These are phyloP conservation scores for Hsuehochloa calcarea DNA, from an alignment of 176 grass and related monocot genomes.

Conservation along the genomic window DNA sequence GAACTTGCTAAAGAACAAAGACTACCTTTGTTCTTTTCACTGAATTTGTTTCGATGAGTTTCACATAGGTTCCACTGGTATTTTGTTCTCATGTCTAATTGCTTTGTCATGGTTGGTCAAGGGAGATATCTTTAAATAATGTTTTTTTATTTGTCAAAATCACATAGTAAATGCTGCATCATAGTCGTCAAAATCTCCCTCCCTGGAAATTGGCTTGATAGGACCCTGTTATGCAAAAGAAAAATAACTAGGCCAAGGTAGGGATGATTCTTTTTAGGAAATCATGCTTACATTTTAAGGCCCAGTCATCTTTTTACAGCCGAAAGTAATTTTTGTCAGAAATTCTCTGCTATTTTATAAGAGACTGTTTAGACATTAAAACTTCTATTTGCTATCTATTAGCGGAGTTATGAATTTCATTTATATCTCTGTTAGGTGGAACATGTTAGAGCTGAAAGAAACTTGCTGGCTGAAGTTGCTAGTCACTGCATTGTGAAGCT, in stretches of 20 bases:
- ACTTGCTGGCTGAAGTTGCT: constrained; percentile 93
- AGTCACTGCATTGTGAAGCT: constrained; percentile 96
- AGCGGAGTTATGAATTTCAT: constrained; percentile 16
- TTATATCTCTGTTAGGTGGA: constrained; percentile 65
- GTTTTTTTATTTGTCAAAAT: neutral
- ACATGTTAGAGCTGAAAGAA: constrained; percentile 99
- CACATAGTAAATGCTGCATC: neutral
- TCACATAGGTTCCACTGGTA: neutral
- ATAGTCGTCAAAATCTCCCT: constrained; percentile 4
- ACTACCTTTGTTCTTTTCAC: constrained; percentile 19
- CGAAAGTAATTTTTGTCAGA: neutral
- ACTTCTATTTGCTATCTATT: neutral
- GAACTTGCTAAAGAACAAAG: constrained; percentile 14
- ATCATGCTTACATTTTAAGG: neutral
- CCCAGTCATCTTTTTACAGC: neutral
- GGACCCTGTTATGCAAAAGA: neutral
- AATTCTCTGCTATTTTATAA: neutral
- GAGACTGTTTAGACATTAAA: neutral
- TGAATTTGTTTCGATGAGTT: constrained; percentile 18
- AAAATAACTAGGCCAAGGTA: neutral
- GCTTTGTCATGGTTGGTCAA: neutral
- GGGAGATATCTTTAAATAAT: neutral
- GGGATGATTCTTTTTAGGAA: neutral
- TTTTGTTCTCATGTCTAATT: constrained; percentile 21
- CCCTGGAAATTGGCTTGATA: neutral